These are phyloP conservation scores for Ophiostoma populinum DNA, from an alignment of 2,329 filamentous ascomycete genomes.

Conservation along the genomic window DNA sequence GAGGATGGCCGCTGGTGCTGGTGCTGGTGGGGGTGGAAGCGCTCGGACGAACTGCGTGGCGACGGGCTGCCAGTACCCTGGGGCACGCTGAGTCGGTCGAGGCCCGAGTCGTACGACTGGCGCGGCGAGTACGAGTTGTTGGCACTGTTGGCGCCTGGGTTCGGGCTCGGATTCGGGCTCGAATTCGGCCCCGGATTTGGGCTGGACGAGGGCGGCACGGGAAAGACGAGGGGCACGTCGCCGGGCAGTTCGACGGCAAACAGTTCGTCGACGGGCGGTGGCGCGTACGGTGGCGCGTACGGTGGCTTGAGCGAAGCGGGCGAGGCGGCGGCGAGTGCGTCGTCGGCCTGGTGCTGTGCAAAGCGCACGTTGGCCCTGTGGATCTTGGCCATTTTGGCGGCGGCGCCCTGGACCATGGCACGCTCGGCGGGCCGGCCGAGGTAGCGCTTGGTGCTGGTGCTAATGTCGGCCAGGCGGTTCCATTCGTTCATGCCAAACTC, in stretches of 20 bases:
- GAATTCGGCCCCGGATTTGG: too few species aligned
- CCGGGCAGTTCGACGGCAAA: constrained; percentile 42
- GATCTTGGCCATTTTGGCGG: constrained; percentile 70
- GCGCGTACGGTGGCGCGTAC: constrained; percentile 16
- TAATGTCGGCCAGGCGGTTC: constrained; percentile 86
- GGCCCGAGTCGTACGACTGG: constrained; percentile 39
- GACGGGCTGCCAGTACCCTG: constrained; percentile 22
- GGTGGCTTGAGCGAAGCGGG: neutral
- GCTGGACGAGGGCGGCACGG: neutral
- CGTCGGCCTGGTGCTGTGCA: neutral
- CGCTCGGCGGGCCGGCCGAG: constrained; percentile 58
- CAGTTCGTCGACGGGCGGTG: constrained; percentile 18
- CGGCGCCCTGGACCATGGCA: constrained; percentile 56
- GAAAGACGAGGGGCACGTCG: constrained; percentile 25
- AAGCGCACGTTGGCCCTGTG: constrained; percentile 55
- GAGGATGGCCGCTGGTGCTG: neutral
- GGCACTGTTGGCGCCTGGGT: too few species aligned
- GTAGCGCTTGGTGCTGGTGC: constrained; percentile 76
- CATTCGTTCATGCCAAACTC: constrained; percentile 99
- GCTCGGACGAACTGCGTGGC: constrained; percentile 33
- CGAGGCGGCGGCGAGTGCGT: neutral
- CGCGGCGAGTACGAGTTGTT: constrained; percentile 20
- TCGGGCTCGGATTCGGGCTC: too few species aligned
- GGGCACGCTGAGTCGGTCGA: constrained; percentile 28
- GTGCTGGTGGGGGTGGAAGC: constrained; percentile 15